Conservation (phyloP, 495 filamentous ascomycete species). For the Tuber umbilicatum region DNA sequence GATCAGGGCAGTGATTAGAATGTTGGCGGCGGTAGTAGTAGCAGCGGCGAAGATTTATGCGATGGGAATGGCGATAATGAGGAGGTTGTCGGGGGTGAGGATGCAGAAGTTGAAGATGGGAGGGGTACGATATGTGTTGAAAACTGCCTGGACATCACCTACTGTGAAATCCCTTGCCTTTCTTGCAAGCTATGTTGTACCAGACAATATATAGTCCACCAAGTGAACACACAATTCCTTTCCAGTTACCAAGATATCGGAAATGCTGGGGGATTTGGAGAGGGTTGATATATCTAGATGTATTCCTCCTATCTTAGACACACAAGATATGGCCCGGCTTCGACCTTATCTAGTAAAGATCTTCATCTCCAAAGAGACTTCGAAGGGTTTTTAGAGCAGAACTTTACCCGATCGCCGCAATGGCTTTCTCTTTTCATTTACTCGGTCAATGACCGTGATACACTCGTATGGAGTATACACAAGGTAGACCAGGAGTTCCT, state of each 20-base stretch:
- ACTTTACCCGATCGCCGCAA: not conserved
- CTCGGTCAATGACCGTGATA: not conserved
- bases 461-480: not conserved
- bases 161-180: too few species aligned
- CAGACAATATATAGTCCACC: too few species aligned
- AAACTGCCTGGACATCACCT: too few species aligned
- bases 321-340: not conserved
- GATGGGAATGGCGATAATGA: not conserved
- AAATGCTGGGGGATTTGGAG: not conserved
- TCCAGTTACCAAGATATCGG: not conserved
- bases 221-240: too few species aligned
- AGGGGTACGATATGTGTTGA: too few species aligned
- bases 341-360: not conserved
- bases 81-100: too few species aligned
- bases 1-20: too few species aligned
- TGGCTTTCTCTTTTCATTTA: not conserved
- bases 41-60: not conserved
- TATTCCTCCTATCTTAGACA: not conserved
- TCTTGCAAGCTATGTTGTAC: too few species aligned
- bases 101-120: too few species aligned
- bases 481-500: too few species aligned
- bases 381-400: not conserved
- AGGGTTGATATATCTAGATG: not conserved
- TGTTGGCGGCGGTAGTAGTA: not conserved
- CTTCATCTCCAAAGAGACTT: not conserved